Percentiles rank a stretch among this genome's conserved stretches.
Evolutionary conservation across 176 grass and related monocot genomes (phyloP).

Genomic region (Juncus inflexus): DNA sequence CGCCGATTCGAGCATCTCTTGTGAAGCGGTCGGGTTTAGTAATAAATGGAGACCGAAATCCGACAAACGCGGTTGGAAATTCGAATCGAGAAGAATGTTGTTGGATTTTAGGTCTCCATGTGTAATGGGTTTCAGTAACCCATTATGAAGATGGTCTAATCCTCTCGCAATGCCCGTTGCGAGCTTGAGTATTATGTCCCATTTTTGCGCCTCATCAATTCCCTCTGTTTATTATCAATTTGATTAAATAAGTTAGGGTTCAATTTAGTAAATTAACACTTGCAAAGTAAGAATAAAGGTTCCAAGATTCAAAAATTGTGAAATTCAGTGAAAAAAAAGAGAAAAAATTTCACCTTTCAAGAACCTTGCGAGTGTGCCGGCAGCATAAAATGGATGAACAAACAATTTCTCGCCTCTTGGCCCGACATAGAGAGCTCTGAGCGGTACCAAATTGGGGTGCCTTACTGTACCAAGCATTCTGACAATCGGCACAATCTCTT

Average conservation of each 20-base stretch:
- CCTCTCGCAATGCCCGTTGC: slow-evolving; percentile 79
- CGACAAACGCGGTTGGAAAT: slow-evolving; percentile 75
- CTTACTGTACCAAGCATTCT: slow-evolving; percentile 43
- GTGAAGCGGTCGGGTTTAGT: slow-evolving; percentile 45
- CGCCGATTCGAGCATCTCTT: slow-evolving; percentile 74
- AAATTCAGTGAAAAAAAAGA: too few relatives aligned
- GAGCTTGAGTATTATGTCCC: slow-evolving; percentile 84
- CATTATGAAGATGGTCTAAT: slow-evolving; percentile 78
- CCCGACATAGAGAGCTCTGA: slow-evolving; percentile 74
- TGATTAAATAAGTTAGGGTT: slow-evolving; percentile 7
- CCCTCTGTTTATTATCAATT: slow-evolving; percentile 48
- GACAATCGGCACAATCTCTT: slow-evolving; percentile 45
- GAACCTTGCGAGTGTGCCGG: slow-evolving; percentile 68
- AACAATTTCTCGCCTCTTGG: slow-evolving; percentile 89
- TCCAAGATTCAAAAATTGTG: too few relatives aligned
- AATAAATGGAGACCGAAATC: slow-evolving; percentile 84
- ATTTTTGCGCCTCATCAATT: slow-evolving; percentile 73
- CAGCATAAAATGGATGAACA: slow-evolving; percentile 78
- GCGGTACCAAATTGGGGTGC: slow-evolving; percentile 79
- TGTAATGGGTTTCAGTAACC: slow-evolving; percentile 52
- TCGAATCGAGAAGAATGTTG: slow-evolving; percentile 82
- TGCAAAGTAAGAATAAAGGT: neutral
- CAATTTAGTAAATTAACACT: neutral
- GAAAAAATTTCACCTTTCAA: slow-evolving; percentile 41
- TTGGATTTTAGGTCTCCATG: slow-evolving; percentile 95